Conservation (phyloP, 306 rosid species). For the Alnus glutinosa region DNA sequence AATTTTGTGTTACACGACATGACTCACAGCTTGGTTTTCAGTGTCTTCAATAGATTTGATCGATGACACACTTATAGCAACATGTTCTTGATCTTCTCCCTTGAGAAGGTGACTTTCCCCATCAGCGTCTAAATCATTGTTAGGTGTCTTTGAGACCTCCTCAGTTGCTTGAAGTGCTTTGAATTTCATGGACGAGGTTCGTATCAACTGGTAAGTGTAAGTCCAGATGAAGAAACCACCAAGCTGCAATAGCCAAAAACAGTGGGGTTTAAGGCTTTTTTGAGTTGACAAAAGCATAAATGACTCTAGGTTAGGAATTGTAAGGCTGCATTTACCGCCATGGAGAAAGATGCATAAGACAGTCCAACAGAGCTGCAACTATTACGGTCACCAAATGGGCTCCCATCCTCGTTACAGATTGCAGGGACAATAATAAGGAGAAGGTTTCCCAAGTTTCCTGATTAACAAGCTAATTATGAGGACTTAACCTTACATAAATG, state of each 20-base stretch:
- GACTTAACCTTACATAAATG: neutral
- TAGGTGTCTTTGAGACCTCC: constrained; percentile 32
- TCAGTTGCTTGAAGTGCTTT: constrained; percentile 53
- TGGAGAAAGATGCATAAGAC: constrained; percentile 87
- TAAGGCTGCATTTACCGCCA: constrained; percentile 62
- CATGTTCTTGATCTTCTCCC: constrained; percentile 28
- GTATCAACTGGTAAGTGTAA: constrained; percentile 55
- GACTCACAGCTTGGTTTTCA: constrained; percentile 51
- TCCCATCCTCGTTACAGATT: constrained; percentile 67
- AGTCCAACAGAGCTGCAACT: constrained; percentile 55
- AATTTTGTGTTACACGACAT: neutral
- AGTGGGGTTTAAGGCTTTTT: neutral
- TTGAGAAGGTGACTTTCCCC: constrained; percentile 56
- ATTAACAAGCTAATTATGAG: constrained; percentile 16
- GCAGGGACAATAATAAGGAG: constrained; percentile 81
- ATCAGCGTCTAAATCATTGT: constrained; percentile 40
- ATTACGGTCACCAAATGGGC: constrained; percentile 64
- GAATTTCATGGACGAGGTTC: constrained; percentile 41
- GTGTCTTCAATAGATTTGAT: constrained; percentile 29
- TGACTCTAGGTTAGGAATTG: neutral
- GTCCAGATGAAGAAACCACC: constrained; percentile 92
- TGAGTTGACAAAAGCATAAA: neutral
- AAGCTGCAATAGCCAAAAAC: constrained; percentile 46
- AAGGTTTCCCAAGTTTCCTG: constrained; percentile 93
- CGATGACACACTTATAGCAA: constrained; percentile 24